Conservation (phyloP, 495 filamentous ascomycete genomes). For the Cudoniella acicularis region DNA sequence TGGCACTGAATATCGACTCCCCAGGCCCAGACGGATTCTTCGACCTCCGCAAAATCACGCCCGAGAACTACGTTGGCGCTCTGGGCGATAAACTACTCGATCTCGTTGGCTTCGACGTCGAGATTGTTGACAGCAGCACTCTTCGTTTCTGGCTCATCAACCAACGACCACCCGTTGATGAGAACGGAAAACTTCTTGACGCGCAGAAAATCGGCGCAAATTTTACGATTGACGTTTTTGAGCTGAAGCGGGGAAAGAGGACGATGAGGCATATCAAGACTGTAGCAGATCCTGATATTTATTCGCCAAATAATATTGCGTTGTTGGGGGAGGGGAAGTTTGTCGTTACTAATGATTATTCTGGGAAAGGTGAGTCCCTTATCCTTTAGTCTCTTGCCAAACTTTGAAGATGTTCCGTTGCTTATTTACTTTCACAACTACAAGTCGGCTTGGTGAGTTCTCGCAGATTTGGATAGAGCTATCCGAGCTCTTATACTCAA, state of each 20-base stretch:
- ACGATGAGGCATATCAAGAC: slow-evolving; percentile 29
- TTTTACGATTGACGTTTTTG: slow-evolving; percentile 33
- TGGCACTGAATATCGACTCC: slow-evolving; percentile 4
- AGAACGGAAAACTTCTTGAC: slow-evolving; percentile 26
- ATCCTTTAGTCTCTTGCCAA: background rate
- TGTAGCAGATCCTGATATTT: slow-evolving; percentile 23
- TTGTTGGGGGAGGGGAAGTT: slow-evolving; percentile 23
- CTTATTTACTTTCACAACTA: too few relatives aligned
- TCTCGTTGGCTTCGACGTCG: slow-evolving; percentile 2
- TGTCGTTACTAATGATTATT: slow-evolving; percentile 33
- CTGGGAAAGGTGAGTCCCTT: background rate
- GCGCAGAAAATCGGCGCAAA: slow-evolving; percentile 27
- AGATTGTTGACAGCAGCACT: background rate
- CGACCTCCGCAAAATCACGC: background rate
- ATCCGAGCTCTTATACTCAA: background rate
- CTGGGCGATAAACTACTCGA: background rate
- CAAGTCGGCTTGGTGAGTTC: too few relatives aligned
- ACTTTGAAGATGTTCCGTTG: too few relatives aligned
- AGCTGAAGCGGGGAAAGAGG: slow-evolving; percentile 10
- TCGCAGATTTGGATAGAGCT: too few relatives aligned
- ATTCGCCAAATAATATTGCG: slow-evolving; percentile 29
- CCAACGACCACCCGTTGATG: slow-evolving; percentile 31
- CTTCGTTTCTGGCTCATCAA: slow-evolving; percentile 36
- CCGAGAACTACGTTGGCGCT: background rate
- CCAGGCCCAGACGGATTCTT: slow-evolving; percentile 2